Evolutionary conservation across 2,329 filamentous ascomycete species (phyloP).

Genomic region (Chaetomiaceae sp.): DNA sequence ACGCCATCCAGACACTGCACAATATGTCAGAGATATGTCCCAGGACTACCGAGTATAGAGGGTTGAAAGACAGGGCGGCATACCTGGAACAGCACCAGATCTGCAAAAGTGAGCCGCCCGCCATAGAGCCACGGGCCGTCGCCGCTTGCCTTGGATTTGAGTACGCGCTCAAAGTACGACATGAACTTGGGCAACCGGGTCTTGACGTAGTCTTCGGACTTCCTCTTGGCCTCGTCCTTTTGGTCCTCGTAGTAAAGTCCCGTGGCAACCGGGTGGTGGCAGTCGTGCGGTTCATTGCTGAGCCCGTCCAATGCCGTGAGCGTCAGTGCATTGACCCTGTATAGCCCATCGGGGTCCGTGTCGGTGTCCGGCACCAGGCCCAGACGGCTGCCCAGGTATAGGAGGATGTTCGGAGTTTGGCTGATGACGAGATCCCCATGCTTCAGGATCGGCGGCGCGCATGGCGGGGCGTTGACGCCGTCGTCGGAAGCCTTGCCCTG

Average conservation of each 20-base stretch:
- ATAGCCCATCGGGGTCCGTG: constrained; percentile 41
- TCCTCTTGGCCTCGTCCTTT: constrained; percentile 57
- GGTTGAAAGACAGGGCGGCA: too few relatives aligned
- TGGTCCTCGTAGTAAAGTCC: constrained; percentile 67
- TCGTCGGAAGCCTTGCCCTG: constrained; percentile 41
- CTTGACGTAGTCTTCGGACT: constrained; percentile 51
- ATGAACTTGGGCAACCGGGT: constrained; percentile 66
- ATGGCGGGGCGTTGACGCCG: constrained; percentile 54
- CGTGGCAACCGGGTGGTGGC: constrained; percentile 63
- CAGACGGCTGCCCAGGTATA: constrained; percentile 59
- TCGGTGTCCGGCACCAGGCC: constrained; percentile 44
- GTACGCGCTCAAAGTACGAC: constrained; percentile 60
- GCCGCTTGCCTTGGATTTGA: constrained; percentile 51
- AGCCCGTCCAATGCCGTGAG: constrained; percentile 67
- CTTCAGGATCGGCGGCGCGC: constrained; percentile 62
- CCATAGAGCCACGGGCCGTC: constrained; percentile 62
- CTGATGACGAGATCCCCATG: constrained; percentile 56
- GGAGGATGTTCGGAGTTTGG: constrained; percentile 67
- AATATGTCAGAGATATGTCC: background rate
- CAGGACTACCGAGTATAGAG: too few relatives aligned
- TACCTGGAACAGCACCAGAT: constrained; percentile 68
- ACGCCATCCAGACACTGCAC: constrained; percentile 49
- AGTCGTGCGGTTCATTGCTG: constrained; percentile 66
- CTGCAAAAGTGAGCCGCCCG: constrained; percentile 60
- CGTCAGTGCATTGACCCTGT: constrained; percentile 55